These are phyloP conservation scores for Scopulariopsis brevicaulis DNA, from an alignment of 2,329 filamentous ascomycete species.

Conservation along the genomic window DNA sequence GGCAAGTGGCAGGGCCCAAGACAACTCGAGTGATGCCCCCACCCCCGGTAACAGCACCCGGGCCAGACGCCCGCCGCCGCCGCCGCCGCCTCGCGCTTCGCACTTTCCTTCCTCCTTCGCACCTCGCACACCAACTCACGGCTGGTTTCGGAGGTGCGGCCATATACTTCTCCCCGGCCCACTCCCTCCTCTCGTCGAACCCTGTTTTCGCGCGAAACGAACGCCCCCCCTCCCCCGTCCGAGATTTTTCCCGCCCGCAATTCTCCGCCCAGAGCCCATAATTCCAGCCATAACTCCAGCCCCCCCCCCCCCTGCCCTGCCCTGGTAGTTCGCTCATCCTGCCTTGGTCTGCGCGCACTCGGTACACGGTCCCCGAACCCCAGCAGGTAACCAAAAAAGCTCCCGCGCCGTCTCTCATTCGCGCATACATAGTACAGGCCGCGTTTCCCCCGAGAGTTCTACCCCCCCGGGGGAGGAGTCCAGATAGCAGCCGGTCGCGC, in stretches of 20 bases:
- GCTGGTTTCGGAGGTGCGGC: not conserved
- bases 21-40: not conserved
- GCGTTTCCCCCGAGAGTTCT: not conserved
- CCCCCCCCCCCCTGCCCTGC: not conserved
- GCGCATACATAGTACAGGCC: not conserved
- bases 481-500: not conserved
- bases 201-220: not conserved
- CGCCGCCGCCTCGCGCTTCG: not conserved
- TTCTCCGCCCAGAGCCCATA: slow-evolving; percentile 4
- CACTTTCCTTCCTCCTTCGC: not conserved
- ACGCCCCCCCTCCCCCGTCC: not conserved
- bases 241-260: slow-evolving; percentile 1
- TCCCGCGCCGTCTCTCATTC: not conserved
- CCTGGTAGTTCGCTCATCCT: not conserved
- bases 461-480: not conserved
- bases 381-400: not conserved
- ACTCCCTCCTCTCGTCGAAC: not conserved
- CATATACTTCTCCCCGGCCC: not conserved
- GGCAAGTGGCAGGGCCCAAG: too few relatives aligned
- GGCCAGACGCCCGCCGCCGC: not conserved
- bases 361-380: not conserved
- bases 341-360: not conserved
- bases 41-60: not conserved
- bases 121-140: not conserved
- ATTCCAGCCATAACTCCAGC: slow-evolving; percentile 1